These are phyloP conservation scores for Blastomyces emzantsi DNA, from an alignment of 2,329 filamentous ascomycete species.

Conservation along the genomic window DNA sequence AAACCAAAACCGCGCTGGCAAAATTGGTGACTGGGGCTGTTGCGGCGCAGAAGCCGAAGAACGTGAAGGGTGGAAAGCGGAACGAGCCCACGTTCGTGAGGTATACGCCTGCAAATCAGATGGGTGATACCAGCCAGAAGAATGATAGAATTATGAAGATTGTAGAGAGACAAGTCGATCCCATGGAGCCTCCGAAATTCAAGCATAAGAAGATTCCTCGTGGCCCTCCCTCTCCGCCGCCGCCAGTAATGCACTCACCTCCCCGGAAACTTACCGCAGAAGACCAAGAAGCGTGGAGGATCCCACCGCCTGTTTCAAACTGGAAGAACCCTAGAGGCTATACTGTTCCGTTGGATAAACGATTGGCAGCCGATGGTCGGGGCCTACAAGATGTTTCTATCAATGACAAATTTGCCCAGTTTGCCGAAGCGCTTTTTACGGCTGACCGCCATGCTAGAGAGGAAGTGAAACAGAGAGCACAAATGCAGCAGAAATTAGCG, in stretches of 20 bases:
- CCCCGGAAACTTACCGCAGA: constrained; percentile 91
- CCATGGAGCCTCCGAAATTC: constrained; percentile 95
- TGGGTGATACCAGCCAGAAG: constrained; percentile 79
- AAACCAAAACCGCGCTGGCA: constrained; percentile 78
- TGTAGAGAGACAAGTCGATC: constrained; percentile 84
- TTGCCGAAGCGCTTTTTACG: constrained; percentile 87
- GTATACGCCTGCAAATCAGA: constrained; percentile 93
- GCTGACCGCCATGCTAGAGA: constrained; percentile 92
- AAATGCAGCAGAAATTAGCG: constrained; percentile 92
- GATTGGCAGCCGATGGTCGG: constrained; percentile 84
- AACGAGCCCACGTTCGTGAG: constrained; percentile 88
- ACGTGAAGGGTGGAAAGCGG: constrained; percentile 69
- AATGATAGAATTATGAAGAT: constrained; percentile 98
- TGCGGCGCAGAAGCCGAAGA: constrained; percentile 91
- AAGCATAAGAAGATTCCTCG: constrained; percentile 98
- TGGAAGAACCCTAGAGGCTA: constrained; percentile 99
- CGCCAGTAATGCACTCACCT: constrained; percentile 90
- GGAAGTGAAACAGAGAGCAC: constrained; percentile 81
- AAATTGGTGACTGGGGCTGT: constrained; percentile 76
- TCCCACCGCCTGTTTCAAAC: constrained; percentile 81
- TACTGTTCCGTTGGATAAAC: constrained; percentile 90
- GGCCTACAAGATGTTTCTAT: constrained; percentile 89
- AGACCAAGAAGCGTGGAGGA: constrained; percentile 95
- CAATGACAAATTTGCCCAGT: constrained; percentile 97
- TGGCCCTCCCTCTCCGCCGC: constrained; percentile 83